These are phyloP conservation scores for Aphanocladium album DNA, from an alignment of 2,329 filamentous ascomycete species.

Conservation along the genomic window DNA sequence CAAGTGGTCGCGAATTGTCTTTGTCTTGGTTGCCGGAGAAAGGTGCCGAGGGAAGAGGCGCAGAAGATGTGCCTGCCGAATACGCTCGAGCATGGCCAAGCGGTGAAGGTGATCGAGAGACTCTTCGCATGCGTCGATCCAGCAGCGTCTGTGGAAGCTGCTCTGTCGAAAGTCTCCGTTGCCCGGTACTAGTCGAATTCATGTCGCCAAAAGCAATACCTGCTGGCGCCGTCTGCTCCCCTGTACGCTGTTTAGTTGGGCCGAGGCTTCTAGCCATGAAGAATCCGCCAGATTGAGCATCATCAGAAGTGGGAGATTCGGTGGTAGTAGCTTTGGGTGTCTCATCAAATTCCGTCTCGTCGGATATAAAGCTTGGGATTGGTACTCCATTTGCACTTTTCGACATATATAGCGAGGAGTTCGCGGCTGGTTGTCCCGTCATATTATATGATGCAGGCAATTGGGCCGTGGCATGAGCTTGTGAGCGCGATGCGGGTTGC, in stretches of 20 bases:
- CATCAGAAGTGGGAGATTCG: slow-evolving; percentile 45
- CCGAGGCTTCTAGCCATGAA: slow-evolving; percentile 25
- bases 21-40: slow-evolving; percentile 33
- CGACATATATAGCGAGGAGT: slow-evolving; percentile 29
- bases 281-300: slow-evolving; percentile 28
- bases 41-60: slow-evolving; percentile 34
- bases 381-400: slow-evolving; percentile 44
- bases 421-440: slow-evolving; percentile 31
- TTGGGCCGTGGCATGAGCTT: slow-evolving; percentile 22
- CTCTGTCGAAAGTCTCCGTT: slow-evolving; percentile 48
- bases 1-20: slow-evolving; percentile 39
- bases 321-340: slow-evolving; percentile 33
- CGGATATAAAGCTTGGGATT: slow-evolving; percentile 52
- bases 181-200: slow-evolving; percentile 32
- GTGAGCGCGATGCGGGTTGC: slow-evolving; percentile 54
- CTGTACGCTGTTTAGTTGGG: slow-evolving; percentile 21
- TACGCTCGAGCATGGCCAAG: slow-evolving; percentile 44
- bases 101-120: slow-evolving; percentile 53
- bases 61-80: slow-evolving; percentile 35
- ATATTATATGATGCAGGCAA: slow-evolving; percentile 20
- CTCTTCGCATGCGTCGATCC: slow-evolving; percentile 47
- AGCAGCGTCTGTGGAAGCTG: slow-evolving; percentile 50
- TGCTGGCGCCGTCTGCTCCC: slow-evolving; percentile 23
- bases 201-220: slow-evolving; percentile 46
- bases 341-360: slow-evolving; percentile 48